phyloP scores from a whole-genome alignment of 208 protist genomes.

The Trypanosomatidae sp. region DNA sequence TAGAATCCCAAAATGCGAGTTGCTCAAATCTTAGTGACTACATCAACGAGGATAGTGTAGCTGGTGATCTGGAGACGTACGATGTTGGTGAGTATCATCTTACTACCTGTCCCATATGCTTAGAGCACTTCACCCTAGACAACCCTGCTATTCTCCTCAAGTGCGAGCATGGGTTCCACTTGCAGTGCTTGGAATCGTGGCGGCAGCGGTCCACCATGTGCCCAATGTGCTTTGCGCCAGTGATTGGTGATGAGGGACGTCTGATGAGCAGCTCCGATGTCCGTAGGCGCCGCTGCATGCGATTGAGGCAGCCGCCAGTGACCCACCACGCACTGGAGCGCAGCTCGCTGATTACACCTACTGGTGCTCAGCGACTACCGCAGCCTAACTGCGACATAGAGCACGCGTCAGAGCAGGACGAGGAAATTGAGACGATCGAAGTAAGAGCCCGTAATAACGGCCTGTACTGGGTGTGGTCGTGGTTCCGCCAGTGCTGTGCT shows the following conservation, averaged over 20 bases:
- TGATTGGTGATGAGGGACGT: conserved; percentile 40
- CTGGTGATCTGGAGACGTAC: conserved; percentile 42
- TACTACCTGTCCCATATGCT: conserved; percentile 74
- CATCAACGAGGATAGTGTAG: conserved; percentile 14
- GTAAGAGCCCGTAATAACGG: conserved; percentile 8
- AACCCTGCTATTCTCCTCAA: conserved; percentile 79
- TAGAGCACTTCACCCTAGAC: conserved; percentile 76
- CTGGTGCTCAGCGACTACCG: not conserved
- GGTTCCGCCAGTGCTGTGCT: conserved; percentile 18
- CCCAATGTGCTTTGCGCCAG: conserved; percentile 56
- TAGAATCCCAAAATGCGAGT: conserved; percentile 11
- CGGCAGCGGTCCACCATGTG: conserved; percentile 63
- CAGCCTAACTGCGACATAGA: conserved; percentile 3
- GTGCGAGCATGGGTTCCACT: conserved; percentile 80
- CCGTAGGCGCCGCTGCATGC: conserved; percentile 31
- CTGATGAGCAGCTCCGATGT: conserved; percentile 51
- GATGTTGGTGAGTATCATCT: conserved; percentile 70
- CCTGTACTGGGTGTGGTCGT: conserved; percentile 8
- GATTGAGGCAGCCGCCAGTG: not conserved
- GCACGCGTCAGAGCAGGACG: conserved; percentile 5
- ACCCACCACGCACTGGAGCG: not conserved
- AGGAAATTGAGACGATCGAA: conserved; percentile 21
- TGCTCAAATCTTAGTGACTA: conserved; percentile 27
- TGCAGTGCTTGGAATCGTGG: conserved; percentile 84
- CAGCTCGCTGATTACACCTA: not conserved